Evolutionary conservation across 164 flowering plant species (phyloP).

Genomic region (Pachysandra terminalis): DNA sequence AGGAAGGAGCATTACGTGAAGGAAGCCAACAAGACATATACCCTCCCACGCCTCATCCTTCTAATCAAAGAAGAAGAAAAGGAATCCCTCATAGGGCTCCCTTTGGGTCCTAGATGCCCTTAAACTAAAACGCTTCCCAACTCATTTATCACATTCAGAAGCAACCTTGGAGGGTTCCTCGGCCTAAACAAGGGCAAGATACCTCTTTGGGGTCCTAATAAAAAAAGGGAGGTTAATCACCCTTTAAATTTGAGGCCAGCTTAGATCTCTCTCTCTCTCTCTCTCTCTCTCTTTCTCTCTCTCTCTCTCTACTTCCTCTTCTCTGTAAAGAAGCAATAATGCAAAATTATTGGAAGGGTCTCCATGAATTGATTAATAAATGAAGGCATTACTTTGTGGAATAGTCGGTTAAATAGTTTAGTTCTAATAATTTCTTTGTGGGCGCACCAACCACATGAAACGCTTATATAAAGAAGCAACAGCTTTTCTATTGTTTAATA

Average conservation of each 20-base stretch:
- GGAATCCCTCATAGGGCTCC: slow-evolving; percentile 11
- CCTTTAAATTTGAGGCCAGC: slow-evolving; percentile 23
- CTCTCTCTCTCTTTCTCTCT: slow-evolving; percentile 2
- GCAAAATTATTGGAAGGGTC: slow-evolving; percentile 28
- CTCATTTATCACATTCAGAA: too few species aligned
- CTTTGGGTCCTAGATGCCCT: background rate
- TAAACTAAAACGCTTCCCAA: too few species aligned
- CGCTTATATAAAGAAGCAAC: slow-evolving; percentile 34
- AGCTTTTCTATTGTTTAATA: slow-evolving; percentile 19
- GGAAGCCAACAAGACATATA: slow-evolving; percentile 52
- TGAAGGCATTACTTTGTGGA: slow-evolving; percentile 31
- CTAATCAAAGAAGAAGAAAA: slow-evolving; percentile 16
- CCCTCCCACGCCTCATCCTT: slow-evolving; percentile 54
- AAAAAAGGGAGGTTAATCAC: slow-evolving; percentile 12
- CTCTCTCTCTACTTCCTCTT: background rate
- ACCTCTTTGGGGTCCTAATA: background rate
- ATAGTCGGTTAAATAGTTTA: slow-evolving; percentile 36
- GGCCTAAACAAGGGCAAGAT: too few species aligned
- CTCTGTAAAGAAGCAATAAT: slow-evolving; percentile 23
- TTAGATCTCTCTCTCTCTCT: background rate
- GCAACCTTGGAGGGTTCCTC: too few species aligned
- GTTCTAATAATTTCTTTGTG: slow-evolving; percentile 1
- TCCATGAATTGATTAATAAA: slow-evolving; percentile 21
- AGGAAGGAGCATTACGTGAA: slow-evolving; percentile 54
- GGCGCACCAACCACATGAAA: slow-evolving; percentile 50